These are phyloP conservation scores for Breviolum minutum DNA, from an alignment of 73 alveolate species.

Conservation along the genomic window DNA sequence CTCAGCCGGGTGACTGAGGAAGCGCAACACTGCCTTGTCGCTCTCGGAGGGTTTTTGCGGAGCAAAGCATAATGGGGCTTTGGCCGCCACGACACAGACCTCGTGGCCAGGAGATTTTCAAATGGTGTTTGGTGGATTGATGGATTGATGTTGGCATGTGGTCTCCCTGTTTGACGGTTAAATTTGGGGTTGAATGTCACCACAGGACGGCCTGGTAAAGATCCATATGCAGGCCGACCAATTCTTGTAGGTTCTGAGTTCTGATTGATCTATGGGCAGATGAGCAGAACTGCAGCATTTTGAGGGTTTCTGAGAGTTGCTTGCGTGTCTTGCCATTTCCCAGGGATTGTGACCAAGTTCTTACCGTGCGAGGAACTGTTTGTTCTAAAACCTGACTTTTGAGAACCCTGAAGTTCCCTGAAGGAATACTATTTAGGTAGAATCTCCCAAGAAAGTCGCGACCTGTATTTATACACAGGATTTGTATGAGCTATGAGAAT, in stretches of 20 bases:
- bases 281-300: too few species aligned
- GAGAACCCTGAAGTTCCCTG: too few species aligned
- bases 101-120: conserved; percentile 57
- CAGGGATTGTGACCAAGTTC: too few species aligned
- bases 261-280: neutral
- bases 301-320: too few species aligned
- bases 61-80: conserved; percentile 54
- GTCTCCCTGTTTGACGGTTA: neutral
- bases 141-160: neutral
- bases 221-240: conserved; percentile 39
- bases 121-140: neutral
- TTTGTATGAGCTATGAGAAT: too few species aligned
- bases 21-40: conserved; percentile 77
- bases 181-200: too few species aligned
- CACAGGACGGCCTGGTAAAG: conserved; percentile 83
- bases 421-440: too few species aligned
- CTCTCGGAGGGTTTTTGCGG: conserved; percentile 88
- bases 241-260: neutral
- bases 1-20: conserved; percentile 9
- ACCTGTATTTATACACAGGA: too few species aligned
- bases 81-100: conserved; percentile 66
- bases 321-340: too few species aligned
- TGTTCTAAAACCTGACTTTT: too few species aligned
- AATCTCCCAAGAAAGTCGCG: too few species aligned
- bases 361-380: too few species aligned